phyloP scores from a whole-genome alignment of 2,329 filamentous ascomycete species.

The Xylariales sp. region DNA sequence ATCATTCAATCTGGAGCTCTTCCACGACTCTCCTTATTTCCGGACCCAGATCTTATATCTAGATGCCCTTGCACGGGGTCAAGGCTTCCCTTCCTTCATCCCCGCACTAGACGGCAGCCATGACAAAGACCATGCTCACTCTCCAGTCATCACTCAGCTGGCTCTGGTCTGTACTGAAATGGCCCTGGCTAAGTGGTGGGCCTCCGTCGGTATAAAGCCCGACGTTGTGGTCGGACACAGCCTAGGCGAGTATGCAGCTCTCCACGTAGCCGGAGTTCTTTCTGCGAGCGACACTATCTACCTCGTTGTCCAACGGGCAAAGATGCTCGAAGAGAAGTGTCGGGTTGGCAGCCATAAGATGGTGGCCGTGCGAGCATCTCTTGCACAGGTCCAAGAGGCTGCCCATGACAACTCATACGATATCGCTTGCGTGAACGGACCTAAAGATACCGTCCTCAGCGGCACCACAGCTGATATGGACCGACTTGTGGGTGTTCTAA shows the following conservation, averaged over 20 bases:
- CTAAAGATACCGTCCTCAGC: slow-evolving; percentile 56
- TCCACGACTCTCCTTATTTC: slow-evolving; percentile 25
- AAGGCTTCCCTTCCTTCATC: slow-evolving; percentile 35
- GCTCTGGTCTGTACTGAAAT: slow-evolving; percentile 29
- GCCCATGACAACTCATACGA: slow-evolving; percentile 24
- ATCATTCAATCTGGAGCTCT: slow-evolving; percentile 30
- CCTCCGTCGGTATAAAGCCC: slow-evolving; percentile 31
- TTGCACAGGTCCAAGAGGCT: slow-evolving; percentile 31
- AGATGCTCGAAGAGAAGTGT: slow-evolving; percentile 49
- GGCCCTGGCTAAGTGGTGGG: slow-evolving; percentile 32
- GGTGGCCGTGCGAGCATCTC: slow-evolving; percentile 48
- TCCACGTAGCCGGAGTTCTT: slow-evolving; percentile 54
- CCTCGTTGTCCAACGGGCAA: slow-evolving; percentile 52
- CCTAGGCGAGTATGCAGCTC: slow-evolving; percentile 57
- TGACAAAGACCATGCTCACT: slow-evolving; percentile 34
- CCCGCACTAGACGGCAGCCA: slow-evolving; percentile 36
- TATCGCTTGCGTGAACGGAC: slow-evolving; percentile 60
- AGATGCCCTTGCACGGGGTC: slow-evolving; percentile 22
- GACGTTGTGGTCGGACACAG: slow-evolving; percentile 42
- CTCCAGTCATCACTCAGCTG: slow-evolving; percentile 29
- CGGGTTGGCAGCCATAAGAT: slow-evolving; percentile 53
- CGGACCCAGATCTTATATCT: slow-evolving; percentile 28
- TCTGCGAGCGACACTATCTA: slow-evolving; percentile 55
- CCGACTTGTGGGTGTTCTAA: slow-evolving; percentile 35
- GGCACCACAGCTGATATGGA: slow-evolving; percentile 45